Base-by-base conservation (phyloP, 176 grass and related monocot species). In the Pontederia crassipes region DNA sequence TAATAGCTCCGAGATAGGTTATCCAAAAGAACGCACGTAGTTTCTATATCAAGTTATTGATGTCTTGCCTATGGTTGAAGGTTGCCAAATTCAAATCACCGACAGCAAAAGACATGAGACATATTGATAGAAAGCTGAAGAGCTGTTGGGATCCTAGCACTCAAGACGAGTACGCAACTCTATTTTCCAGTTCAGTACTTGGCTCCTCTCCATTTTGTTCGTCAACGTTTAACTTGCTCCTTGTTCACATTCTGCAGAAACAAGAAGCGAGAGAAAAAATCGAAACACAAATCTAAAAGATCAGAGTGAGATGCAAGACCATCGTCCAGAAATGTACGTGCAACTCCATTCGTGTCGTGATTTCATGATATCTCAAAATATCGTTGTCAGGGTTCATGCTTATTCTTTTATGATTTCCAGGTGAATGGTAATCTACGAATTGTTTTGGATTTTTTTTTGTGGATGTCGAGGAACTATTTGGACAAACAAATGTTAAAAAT, bases 251-350 rank as follows among this genome's bases (percentile, higher is more conserved):
- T 13, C 47, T 46, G 3, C 53, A 90, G 87, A 46, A 83, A 77
- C 64, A 90, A 86, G 69, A 90, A 90, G 65, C 81, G 81, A 52
- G 82, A 90, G 51, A 90, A 82, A 54, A 90, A 69, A 72, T 82
- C 79, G 9, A 90, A 90, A 66, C 87, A 90, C 76, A 90, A 90
- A 79, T 90, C 79, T 0, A 90, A 90, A 71, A 74, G 87, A 50
- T 57, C 76, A 58, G 54, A 71, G 66, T 49, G 82, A 90, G 49
- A 75, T 56, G 70, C 83, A 72, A 78, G 77, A 55, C 46, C 24
- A 35, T 57, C 27, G 4, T 47, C 52, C 60, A 65, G 48, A 8
- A 65, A 65, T 28, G 12, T 46, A 59, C 10, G 2, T 14, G 11
- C 18, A 27, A 32, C 20, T 29, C 9, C 18, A 12, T 28, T 59